Evolutionary conservation across 164 flowering plant genomes (phyloP).

Genomic region (Magnolia sinica): DNA sequence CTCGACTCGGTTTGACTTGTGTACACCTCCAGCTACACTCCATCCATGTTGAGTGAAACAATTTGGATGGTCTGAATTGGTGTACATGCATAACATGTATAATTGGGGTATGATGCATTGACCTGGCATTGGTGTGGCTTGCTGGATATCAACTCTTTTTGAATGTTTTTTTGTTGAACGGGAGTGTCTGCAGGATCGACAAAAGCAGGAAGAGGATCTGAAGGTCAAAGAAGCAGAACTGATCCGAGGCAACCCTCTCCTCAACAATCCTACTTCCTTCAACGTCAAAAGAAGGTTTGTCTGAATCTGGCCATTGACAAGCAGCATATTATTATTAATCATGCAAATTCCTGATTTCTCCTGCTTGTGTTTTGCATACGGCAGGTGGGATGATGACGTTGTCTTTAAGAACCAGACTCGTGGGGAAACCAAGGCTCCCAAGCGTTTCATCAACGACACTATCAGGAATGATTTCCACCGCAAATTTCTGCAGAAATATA

Average conservation of each 20-base stretch:
- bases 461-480: slow-evolving; percentile 90
- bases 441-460: slow-evolving; percentile 95
- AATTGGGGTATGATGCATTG: neutral
- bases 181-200: slow-evolving; percentile 53
- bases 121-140: neutral
- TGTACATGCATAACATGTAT: too few species aligned
- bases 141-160: neutral
- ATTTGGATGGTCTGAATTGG: too few species aligned
- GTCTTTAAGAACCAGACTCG: slow-evolving; percentile 97
- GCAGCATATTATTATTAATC: neutral
- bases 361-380: neutral
- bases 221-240: slow-evolving; percentile 84
- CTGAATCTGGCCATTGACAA: neutral
- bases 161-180: neutral
- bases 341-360: neutral
- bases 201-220: slow-evolving; percentile 73
- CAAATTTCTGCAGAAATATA: slow-evolving; percentile 88
- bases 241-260: slow-evolving; percentile 24
- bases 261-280: too few species aligned
- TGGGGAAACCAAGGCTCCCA: slow-evolving; percentile 81
- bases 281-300: too few species aligned
- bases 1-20: too few species aligned
- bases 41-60: too few species aligned
- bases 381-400: slow-evolving; percentile 98
- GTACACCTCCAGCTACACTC: too few species aligned